phyloP scores from a whole-genome alignment of 257 asterid species.

The Salvia miltiorrhiza region DNA sequence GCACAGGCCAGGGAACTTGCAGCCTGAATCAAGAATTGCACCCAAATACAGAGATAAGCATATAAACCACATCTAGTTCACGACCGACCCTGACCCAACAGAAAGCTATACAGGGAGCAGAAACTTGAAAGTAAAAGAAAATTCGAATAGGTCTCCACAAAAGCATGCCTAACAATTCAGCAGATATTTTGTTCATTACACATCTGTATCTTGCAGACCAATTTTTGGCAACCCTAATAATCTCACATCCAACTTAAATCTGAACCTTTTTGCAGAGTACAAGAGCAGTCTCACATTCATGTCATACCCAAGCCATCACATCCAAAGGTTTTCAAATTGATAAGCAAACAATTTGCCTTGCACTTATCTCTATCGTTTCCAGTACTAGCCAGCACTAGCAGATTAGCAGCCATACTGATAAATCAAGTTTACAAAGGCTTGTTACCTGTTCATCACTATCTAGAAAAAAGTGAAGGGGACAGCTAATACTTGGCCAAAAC shows the following conservation, averaged over 20 bases:
- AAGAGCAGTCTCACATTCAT: slow-evolving; percentile 1
- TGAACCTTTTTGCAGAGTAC: slow-evolving; percentile 1
- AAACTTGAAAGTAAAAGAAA: not conserved
- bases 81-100: slow-evolving; percentile 10
- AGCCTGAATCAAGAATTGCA: slow-evolving; percentile 50
- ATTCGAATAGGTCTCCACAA: not conserved
- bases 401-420: not conserved
- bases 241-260: not conserved
- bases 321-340: not conserved
- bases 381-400: not conserved
- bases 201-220: slow-evolving; percentile 1
- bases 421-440: not conserved
- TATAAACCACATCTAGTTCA: not conserved
- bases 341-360: not conserved
- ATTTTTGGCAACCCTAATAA: slow-evolving; percentile 3
- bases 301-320: not conserved
- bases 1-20: slow-evolving; percentile 93
- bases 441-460: slow-evolving; percentile 6
- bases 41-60: slow-evolving; percentile 21
- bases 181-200: not conserved
- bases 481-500: not conserved
- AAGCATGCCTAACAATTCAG: not conserved
- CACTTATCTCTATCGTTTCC: not conserved
- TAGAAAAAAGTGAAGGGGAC: not conserved
- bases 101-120: slow-evolving; percentile 11